phyloP scores from a whole-genome alignment of 2,329 filamentous ascomycete genomes.

The Fusarium lyarnte region DNA sequence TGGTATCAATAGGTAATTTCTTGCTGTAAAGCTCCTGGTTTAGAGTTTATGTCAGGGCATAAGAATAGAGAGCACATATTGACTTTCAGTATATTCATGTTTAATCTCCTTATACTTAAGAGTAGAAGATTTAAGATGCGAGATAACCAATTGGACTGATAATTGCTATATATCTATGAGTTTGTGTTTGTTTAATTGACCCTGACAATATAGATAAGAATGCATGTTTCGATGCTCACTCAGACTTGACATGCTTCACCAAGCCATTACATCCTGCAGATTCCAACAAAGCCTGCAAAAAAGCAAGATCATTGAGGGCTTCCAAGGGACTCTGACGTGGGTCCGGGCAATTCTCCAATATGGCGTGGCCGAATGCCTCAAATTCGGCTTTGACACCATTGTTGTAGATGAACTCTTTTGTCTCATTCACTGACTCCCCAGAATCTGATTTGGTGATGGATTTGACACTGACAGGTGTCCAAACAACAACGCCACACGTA shows the following conservation, averaged over 20 bases:
- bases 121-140: rapidly evolving
- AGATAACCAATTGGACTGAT: background rate
- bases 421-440: background rate
- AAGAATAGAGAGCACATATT: rapidly evolving
- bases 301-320: background rate
- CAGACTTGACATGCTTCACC: background rate
- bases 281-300: background rate
- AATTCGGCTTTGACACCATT: background rate
- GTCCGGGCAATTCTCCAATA: background rate
- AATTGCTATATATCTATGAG: background rate
- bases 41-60: background rate
- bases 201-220: background rate
- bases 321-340: background rate
- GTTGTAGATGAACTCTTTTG: background rate
- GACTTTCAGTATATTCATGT: rapidly evolving
- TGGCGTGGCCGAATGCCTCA: background rate
- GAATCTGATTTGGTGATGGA: background rate
- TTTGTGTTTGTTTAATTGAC: rapidly evolving
- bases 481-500: background rate
- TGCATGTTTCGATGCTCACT: background rate
- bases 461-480: background rate
- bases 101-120: background rate
- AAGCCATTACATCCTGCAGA: background rate
- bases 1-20: background rate
- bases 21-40: rapidly evolving